phyloP scores from a whole-genome alignment of 2,329 filamentous ascomycete genomes.

The Botryotinia calthae region DNA sequence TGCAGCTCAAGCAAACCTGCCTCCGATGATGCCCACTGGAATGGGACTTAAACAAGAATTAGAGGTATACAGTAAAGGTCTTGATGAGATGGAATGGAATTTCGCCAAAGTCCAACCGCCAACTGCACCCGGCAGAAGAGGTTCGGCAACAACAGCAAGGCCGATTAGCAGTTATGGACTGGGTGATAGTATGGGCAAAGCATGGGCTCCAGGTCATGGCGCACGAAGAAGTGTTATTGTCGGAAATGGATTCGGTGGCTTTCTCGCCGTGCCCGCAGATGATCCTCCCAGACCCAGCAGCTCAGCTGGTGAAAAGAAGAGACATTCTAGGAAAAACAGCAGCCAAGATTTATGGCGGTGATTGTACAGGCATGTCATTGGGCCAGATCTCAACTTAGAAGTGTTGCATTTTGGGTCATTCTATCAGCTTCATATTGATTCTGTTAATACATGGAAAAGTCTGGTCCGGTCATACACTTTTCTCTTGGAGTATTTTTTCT shows the following conservation, averaged over 20 bases:
- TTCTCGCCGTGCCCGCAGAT: conserved; percentile 59
- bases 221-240: conserved; percentile 61
- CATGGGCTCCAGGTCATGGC: conserved; percentile 48
- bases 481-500: neutral
- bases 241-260: conserved; percentile 65
- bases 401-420: neutral
- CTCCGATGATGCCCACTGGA: neutral
- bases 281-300: conserved; percentile 38
- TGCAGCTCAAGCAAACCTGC: conserved; percentile 23
- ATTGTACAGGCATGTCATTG: neutral
- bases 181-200: conserved; percentile 43
- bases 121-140: conserved; percentile 39
- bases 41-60: conserved; percentile 54
- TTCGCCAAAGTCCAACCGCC: conserved; percentile 58
- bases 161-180: conserved; percentile 46
- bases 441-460: neutral
- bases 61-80: conserved; percentile 63
- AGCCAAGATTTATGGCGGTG: conserved; percentile 20
- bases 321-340: conserved; percentile 6
- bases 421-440: neutral
- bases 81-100: conserved; percentile 66
- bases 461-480: neutral
- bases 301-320: conserved; percentile 31
- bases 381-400: neutral
- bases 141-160: conserved; percentile 41